Evolutionary conservation across 192 early-diverging fungal species (phyloP).

Genomic region (Allomyces macrogynus): DNA sequence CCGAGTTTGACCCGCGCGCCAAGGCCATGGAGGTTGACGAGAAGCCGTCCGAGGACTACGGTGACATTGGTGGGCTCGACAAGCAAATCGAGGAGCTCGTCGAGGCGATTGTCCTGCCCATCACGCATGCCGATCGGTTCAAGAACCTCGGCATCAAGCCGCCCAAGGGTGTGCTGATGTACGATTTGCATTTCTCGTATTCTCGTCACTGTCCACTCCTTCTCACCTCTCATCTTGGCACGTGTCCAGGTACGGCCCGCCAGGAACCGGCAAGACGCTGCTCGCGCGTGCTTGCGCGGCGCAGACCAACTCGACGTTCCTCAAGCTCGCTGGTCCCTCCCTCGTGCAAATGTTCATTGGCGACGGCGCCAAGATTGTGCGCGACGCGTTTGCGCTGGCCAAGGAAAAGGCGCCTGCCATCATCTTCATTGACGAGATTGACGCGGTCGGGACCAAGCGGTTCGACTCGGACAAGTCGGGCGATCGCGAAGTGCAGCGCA

Average conservation of each 20-base stretch:
- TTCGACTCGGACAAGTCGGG: conserved; percentile 94
- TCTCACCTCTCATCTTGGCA: conserved; percentile 2
- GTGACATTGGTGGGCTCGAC: conserved; percentile 77
- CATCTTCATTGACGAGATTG: conserved; percentile 97
- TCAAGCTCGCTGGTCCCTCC: conserved; percentile 92
- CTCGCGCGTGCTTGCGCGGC: conserved; percentile 92
- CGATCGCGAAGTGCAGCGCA: conserved; percentile 95
- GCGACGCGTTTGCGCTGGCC: conserved; percentile 88
- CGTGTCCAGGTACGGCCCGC: conserved; percentile 68
- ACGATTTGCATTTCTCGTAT: neutral
- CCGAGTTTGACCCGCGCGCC: conserved; percentile 93
- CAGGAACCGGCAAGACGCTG: conserved; percentile 75
- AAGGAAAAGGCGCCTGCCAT: conserved; percentile 98
- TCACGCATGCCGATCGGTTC: conserved; percentile 68
- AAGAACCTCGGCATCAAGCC: conserved; percentile 73
- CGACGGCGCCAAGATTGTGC: conserved; percentile 90
- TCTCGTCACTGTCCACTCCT: neutral
- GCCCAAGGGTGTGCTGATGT: conserved; percentile 35
- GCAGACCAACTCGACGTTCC: conserved; percentile 83
- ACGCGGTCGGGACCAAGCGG: conserved; percentile 97
- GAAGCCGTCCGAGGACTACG: conserved; percentile 94
- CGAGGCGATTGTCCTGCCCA: conserved; percentile 67
- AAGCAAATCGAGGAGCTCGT: conserved; percentile 77
- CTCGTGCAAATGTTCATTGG: conserved; percentile 98
- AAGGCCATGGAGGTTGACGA: conserved; percentile 99